phyloP scores from a whole-genome alignment of 164 flowering plant genomes.

The Vitis cinerea region DNA sequence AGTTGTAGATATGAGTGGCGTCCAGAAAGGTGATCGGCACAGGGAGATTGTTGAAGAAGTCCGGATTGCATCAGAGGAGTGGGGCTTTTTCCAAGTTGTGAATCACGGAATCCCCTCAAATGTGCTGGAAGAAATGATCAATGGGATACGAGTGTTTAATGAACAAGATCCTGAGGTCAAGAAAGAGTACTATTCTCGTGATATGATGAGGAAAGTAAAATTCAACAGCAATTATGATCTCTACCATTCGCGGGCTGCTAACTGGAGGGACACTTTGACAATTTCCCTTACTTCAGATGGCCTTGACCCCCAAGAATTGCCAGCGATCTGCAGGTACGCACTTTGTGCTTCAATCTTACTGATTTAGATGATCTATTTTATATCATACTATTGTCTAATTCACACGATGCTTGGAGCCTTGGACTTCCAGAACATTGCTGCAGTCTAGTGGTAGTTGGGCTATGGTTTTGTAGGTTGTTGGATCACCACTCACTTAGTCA shows the following conservation, averaged over 20 bases:
- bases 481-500: too few relatives aligned
- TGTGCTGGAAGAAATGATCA: conserved; percentile 12
- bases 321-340: conserved; percentile 7
- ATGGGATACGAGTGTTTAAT: conserved; percentile 10
- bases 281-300: conserved; percentile 5
- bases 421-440: too few relatives aligned
- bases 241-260: conserved; percentile 6
- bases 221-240: conserved; percentile 16
- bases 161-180: conserved; percentile 11
- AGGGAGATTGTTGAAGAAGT: conserved; percentile 7
- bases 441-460: too few relatives aligned
- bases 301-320: conserved; percentile 9
- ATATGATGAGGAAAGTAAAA: neutral
- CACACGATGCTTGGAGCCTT: too few relatives aligned
- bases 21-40: neutral
- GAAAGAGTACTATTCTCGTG: conserved; percentile 12
- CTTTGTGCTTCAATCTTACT: too few relatives aligned
- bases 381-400: too few relatives aligned
- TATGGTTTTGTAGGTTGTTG: too few relatives aligned
- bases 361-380: too few relatives aligned
- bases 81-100: conserved; percentile 19
- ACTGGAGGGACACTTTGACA: conserved; percentile 14
- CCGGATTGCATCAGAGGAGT: conserved; percentile 9
- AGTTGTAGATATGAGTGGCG: conserved; percentile 1
- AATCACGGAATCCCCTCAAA: conserved; percentile 6